Evolutionary conservation across 2,329 filamentous ascomycete genomes (phyloP).

Genomic region (Sordariomycetes sp.): DNA sequence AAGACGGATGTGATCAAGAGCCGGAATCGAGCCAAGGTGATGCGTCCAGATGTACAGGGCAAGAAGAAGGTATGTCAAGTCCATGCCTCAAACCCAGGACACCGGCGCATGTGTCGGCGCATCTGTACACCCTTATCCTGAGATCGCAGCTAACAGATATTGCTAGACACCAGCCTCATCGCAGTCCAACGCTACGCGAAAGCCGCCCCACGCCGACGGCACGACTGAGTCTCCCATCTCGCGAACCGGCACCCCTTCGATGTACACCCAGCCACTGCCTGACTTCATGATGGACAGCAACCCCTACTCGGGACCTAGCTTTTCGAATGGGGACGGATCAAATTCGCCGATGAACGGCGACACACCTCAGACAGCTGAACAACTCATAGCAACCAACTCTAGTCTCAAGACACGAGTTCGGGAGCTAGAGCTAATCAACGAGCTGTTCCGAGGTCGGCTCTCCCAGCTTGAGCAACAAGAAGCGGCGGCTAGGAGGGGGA

Average conservation of each 20-base stretch:
- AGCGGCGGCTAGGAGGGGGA: constrained; percentile 52
- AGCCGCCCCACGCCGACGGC: constrained; percentile 32
- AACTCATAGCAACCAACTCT: constrained; percentile 70
- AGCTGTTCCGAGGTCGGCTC: constrained; percentile 67
- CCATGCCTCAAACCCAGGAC: no score
- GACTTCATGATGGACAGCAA: constrained; percentile 74
- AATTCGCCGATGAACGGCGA: constrained; percentile 44
- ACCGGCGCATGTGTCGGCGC: no score
- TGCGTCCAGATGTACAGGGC: constrained; percentile 65
- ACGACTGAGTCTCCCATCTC: constrained; percentile 70
- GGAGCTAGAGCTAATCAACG: constrained; percentile 92
- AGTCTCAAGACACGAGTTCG: constrained; percentile 90
- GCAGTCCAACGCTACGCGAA: neutral
- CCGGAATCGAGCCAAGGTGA: constrained; percentile 92
- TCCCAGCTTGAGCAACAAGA: constrained; percentile 73
- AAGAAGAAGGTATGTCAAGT: constrained; percentile 74
- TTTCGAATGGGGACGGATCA: constrained; percentile 37
- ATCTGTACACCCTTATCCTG: no score
- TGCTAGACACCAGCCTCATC: neutral
- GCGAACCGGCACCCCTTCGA: constrained; percentile 66
- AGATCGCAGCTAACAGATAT: neutral
- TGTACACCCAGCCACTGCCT: constrained; percentile 66
- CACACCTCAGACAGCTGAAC: constrained; percentile 68
- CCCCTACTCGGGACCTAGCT: constrained; percentile 60
- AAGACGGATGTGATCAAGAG: constrained; percentile 99